Base-by-base conservation (phyloP, 345 rosid genomes). In the Kandelia obovata region DNA sequence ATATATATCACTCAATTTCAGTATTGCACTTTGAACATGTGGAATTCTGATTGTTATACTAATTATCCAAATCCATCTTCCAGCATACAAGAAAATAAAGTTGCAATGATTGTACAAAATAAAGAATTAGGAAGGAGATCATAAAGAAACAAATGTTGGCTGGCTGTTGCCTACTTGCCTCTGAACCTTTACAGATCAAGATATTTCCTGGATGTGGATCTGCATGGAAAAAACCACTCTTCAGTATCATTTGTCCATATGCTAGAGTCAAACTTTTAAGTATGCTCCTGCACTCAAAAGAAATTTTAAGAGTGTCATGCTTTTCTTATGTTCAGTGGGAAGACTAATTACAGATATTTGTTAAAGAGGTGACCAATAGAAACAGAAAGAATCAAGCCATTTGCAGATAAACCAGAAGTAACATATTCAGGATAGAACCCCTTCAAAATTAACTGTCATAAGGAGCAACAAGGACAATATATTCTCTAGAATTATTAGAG, bases 141-240 rank as follows among this genome's bases (percentile, higher is more conserved):
- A 49, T 5, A 35, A 60, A 39, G 46, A 61, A 67, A 68, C 32
- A 65, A 53, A 65, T 47, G 28, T 26, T 43, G 58, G 49, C 49
- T 43, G 59, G 17, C 59, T 25, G 58, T 55, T 8, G 34, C 66
- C 46, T 70, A 83, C 97, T 83, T 81, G 81, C 98, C 97, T 91
- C 85, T 58, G 92, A 89, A 75, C 90, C 97, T 79, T 85, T 81
- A 74, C 96, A 91, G 57, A 91, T 94, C 81, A 91, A 77, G 71
- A 94, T 91, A 81, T 94, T 94, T 73, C 98, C 98, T 0, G 97
- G 98, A 81, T 94, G 97, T 27, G 97, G 96, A 86, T 94, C 98
- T 27, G 97, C 97, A 65, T 91, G 98, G 83, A 91, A 91, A 86
- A 83, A 89, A 70, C 97, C 98, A 65, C 96, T 91, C 86, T 88